Evolutionary conservation across 176 grass and related monocot species (phyloP).

Genomic region (Oryza nivara): DNA sequence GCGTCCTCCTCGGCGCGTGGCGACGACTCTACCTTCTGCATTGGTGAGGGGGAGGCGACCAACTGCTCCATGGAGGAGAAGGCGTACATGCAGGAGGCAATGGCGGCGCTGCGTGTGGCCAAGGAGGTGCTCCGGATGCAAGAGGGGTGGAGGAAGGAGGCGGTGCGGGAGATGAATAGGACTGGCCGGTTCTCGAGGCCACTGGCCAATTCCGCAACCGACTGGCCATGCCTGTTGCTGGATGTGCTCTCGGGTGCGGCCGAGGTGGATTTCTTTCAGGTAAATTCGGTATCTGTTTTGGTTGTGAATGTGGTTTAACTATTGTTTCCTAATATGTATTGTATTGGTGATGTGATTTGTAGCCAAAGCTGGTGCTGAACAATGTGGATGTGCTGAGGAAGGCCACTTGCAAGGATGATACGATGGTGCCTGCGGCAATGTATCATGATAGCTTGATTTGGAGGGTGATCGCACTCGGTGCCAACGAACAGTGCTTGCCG

Average conservation of each 20-base stretch:
- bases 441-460: constrained; percentile 96
- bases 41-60: constrained; percentile 23
- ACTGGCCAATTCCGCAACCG: constrained; percentile 72
- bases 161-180: constrained; percentile 67
- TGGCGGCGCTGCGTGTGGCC: constrained; percentile 65
- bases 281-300: constrained; percentile 25
- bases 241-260: constrained; percentile 76
- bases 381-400: constrained; percentile 85
- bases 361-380: constrained; percentile 95
- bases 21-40: constrained; percentile 30
- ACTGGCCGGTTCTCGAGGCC: constrained; percentile 64
- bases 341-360: constrained; percentile 13
- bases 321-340: background rate
- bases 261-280: constrained; percentile 84
- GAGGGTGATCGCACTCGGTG: constrained; percentile 82
- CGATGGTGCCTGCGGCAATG: constrained; percentile 61
- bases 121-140: constrained; percentile 83
- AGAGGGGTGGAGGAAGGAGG: constrained; percentile 76
- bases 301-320: constrained; percentile 6
- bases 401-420: constrained; percentile 59
- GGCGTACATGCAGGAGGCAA: constrained; percentile 74
- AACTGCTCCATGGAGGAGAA: constrained; percentile 82
- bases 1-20: constrained; percentile 16
- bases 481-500: constrained; percentile 81
- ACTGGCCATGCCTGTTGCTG: constrained; percentile 86